phyloP scores from a whole-genome alignment of 371 early-diverging fungal species.

The Homolaphlyctis polyrhiza region DNA sequence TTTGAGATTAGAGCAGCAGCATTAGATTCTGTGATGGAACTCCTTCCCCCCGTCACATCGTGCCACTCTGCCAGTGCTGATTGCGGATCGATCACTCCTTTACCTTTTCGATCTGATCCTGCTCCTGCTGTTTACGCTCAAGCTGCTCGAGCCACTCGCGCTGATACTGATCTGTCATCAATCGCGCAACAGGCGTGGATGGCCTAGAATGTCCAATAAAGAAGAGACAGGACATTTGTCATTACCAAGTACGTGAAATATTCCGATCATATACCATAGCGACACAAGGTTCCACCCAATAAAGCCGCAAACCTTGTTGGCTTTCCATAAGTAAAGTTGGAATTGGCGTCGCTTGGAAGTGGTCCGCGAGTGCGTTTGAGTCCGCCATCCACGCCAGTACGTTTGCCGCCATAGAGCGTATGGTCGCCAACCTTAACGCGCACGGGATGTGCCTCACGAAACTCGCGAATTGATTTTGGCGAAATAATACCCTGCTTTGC shows the following conservation, averaged over 20 bases:
- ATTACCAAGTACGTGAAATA: background rate
- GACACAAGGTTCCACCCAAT: background rate
- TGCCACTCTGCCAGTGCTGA: no score
- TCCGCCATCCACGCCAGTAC: conserved; percentile 9
- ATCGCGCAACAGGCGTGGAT: conserved; percentile 41
- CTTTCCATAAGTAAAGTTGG: conserved; percentile 44
- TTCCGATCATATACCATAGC: no score
- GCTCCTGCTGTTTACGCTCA: conserved; percentile 12
- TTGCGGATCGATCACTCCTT: no score
- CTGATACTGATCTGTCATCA: conserved; percentile 49
- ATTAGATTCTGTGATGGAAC: no score
- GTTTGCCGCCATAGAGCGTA: conserved; percentile 7
- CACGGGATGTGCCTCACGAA: conserved; percentile 38
- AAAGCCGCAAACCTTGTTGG: conserved; percentile 36
- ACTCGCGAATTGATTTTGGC: conserved; percentile 32
- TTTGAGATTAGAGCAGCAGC: background rate
- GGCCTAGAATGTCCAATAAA: conserved; percentile 25
- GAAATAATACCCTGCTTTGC: conserved; percentile 35
- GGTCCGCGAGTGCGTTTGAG: conserved; percentile 13
- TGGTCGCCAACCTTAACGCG: conserved; percentile 38
- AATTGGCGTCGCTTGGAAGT: conserved; percentile 40
- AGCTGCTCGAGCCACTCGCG: conserved; percentile 38
- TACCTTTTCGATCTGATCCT: conserved; percentile 6
- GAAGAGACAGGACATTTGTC: background rate
- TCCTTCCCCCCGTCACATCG: no score